A percentile compares a stretch with the other conserved stretches of the same genome.
Conservation (phyloP, 2,329 filamentous ascomycete genomes). For the Penicillium freii region DNA sequence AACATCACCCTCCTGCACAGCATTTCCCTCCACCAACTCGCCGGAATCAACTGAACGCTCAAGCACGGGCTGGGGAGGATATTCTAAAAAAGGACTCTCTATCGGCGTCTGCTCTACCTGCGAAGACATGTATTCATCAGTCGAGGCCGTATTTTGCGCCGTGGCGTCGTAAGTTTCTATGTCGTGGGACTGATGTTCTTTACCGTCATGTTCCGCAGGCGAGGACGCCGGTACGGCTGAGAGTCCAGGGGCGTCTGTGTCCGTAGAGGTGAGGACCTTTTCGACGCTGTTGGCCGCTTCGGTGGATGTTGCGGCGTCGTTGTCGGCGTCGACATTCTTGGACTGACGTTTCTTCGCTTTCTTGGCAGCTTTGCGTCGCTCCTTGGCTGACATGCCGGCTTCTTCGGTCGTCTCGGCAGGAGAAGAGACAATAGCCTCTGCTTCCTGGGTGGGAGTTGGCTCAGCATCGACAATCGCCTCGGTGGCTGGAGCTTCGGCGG, state of each 20-base stretch:
- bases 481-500: background rate
- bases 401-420: conserved; percentile 13
- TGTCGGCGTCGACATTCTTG: conserved; percentile 27
- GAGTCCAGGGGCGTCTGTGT: conserved; percentile 22
- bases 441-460: background rate
- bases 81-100: conserved; percentile 33
- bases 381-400: conserved; percentile 35
- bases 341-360: conserved; percentile 45
- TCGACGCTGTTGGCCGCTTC: conserved; percentile 10
- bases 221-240: conserved; percentile 30
- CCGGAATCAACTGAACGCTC: conserved; percentile 24
- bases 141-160: conserved; percentile 43
- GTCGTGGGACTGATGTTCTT: conserved; percentile 47
- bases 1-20: conserved; percentile 11
- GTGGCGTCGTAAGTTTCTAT: conserved; percentile 35
- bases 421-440: background rate
- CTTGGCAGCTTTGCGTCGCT: conserved; percentile 51
- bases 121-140: conserved; percentile 46
- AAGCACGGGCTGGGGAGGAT: conserved; percentile 33
- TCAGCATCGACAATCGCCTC: conserved; percentile 7
- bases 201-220: conserved; percentile 45
- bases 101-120: conserved; percentile 43
- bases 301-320: conserved; percentile 9
- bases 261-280: conserved; percentile 14
- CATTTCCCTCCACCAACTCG: conserved; percentile 17